phyloP scores from a whole-genome alignment of 192 early-diverging fungal genomes.

The Coemansia umbellata region DNA sequence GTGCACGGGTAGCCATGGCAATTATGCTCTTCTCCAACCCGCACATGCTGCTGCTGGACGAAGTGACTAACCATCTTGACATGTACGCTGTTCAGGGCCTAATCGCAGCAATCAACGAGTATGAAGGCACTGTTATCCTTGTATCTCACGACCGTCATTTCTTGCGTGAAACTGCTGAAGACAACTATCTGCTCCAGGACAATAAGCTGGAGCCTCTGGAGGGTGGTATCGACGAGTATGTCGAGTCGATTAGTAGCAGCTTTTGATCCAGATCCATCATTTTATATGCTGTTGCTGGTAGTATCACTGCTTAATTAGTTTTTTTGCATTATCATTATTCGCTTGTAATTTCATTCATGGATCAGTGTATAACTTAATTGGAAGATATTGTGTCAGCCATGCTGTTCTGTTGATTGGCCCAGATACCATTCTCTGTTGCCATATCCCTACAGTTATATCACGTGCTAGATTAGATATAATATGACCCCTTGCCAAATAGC shows the following conservation, averaged over 20 bases:
- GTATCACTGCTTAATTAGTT: too few species aligned
- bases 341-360: too few species aligned
- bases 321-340: too few species aligned
- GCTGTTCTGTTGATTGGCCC: too few species aligned
- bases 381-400: too few species aligned
- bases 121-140: constrained; percentile 68
- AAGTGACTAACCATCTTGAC: constrained; percentile 88
- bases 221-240: constrained; percentile 66
- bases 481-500: too few species aligned
- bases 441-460: too few species aligned
- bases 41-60: constrained; percentile 72
- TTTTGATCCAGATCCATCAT: too few species aligned
- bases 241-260: constrained; percentile 19
- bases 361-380: too few species aligned
- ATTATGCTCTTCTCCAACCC: constrained; percentile 60
- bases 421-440: too few species aligned
- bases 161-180: constrained; percentile 60
- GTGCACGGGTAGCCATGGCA: constrained; percentile 72
- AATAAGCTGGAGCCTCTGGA: constrained; percentile 55
- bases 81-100: constrained; percentile 79
- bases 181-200: constrained; percentile 51
- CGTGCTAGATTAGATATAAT: too few species aligned
- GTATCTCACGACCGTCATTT: constrained; percentile 91
- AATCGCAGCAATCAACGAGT: constrained; percentile 65
- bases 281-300: too few species aligned